Evolutionary conservation across 2,329 filamentous ascomycete genomes (phyloP), one percentile per base, ranked within the genome.

Genomic region (Microdochium nivale): DNA sequence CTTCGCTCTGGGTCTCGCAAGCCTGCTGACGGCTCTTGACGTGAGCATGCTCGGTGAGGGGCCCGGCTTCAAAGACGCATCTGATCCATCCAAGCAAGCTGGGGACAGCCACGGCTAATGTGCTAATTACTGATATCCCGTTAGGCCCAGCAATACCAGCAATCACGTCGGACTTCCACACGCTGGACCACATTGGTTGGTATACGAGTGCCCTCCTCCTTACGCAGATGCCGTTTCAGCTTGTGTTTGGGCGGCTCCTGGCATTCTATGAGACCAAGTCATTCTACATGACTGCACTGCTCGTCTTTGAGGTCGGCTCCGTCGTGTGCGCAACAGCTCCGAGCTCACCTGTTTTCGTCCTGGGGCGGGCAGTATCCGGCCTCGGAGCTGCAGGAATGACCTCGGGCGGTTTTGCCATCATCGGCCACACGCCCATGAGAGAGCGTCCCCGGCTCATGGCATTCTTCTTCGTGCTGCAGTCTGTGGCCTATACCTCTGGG

Each of bases 231-330:
- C 62, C 65, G 2, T 64, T 67, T 35, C 66, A 67, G 49, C 58
- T 60, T 3, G 59, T 59, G 43, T 62, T 60, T 51, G 60, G 60
- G 19, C 62, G 60, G 37, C 53, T 63, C 7, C 7, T 16, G 7
- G 33, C 5, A 7, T 37, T 8, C n/a, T 37, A 16, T 14, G 33
- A 37, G 33, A 5, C 33, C 11, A 37, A 37, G 27, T 11, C 11
- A 5, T 30, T 30, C 11, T 5, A 37, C 33, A 37, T 37, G 7
- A 14, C 14, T 7, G 11, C 33, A 14, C 33, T 37, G 14, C 7
- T 16, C 33, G 51, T 80, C 40, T 83, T 84, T 54, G 78, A 82
- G 58, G 21, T 81, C 0, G 80, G 80, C 2, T 79, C 75, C 0
- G 56, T 78, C 3, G 60, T 84, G 16, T 83, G 79, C 55, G 80